Conservation (phyloP, 2,329 filamentous ascomycete species). For the Cyphellophora attinorum region DNA sequence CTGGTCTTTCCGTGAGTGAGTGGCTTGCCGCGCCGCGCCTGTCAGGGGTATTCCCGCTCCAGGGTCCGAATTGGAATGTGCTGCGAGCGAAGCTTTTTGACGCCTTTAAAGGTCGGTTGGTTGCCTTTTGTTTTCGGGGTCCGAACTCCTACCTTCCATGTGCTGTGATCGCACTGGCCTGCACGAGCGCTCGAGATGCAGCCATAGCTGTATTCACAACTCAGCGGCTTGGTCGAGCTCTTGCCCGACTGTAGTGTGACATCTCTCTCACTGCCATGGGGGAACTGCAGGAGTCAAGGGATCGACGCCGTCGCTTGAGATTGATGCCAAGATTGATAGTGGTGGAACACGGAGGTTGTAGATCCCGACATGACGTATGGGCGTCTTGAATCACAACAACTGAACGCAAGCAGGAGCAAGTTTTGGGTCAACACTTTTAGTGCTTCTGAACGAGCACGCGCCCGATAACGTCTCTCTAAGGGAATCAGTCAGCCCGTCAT, state of each 20-base stretch:
- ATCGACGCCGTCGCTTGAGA: neutral
- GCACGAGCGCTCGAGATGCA: no score
- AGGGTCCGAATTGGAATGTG: no score
- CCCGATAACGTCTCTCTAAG: no score
- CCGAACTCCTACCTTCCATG: neutral
- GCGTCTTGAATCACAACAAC: no score
- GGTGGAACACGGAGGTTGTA: neutral
- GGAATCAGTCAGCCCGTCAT: no score
- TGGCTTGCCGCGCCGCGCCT: neutral
- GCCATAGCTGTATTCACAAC: no score
- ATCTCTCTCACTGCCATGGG: neutral
- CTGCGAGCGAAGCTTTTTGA: conserved; percentile 1
- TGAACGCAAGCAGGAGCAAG: no score
- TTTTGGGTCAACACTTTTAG: no score
- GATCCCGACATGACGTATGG: no score
- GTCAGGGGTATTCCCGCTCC: neutral
- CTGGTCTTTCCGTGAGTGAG: neutral
- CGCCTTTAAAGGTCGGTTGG: no score
- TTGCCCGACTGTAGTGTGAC: neutral
- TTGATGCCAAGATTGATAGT: neutral
- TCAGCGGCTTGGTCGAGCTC: neutral
- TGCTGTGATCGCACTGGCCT: no score
- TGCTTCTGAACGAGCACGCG: no score
- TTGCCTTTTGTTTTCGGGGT: neutral
- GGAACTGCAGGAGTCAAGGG: neutral